A percentile compares a stretch with the other conserved stretches of the same genome.
Evolutionary conservation across 306 rosid species (phyloP).

Genomic region (Bauhinia variegata): DNA sequence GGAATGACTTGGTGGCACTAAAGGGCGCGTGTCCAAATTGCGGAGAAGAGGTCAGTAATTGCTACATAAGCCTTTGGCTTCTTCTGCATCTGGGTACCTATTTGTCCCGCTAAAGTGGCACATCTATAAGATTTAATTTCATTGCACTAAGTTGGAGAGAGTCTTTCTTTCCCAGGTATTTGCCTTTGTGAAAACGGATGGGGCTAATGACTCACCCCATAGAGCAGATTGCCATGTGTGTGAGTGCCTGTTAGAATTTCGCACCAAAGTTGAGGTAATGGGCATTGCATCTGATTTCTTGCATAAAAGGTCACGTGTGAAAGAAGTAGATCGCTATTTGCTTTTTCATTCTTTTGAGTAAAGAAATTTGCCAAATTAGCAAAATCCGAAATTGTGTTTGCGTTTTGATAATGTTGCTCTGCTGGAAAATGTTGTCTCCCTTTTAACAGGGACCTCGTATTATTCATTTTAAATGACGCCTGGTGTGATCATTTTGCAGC

Average conservation of each 20-base stretch:
- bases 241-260: constrained; percentile 75
- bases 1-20: constrained; percentile 75
- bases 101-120: constrained; percentile 12
- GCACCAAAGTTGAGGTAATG: constrained; percentile 77
- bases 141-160: constrained; percentile 23
- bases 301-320: neutral
- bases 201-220: constrained; percentile 62
- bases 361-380: constrained; percentile 1
- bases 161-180: constrained; percentile 66
- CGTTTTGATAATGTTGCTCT: neutral
- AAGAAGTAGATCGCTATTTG: constrained; percentile 15
- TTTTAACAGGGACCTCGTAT: neutral
- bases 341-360: neutral
- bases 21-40: constrained; percentile 93
- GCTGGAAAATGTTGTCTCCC: neutral
- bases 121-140: constrained; percentile 18
- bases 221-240: constrained; percentile 95
- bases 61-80: neutral
- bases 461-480: constrained; percentile 19
- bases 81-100: constrained; percentile 20
- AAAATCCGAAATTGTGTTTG: constrained; percentile 6
- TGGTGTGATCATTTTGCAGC: constrained; percentile 51
- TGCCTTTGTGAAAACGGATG: constrained; percentile 81
- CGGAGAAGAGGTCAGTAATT: constrained; percentile 79
- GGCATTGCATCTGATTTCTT: constrained; percentile 24